phyloP scores from a whole-genome alignment of 2,329 filamentous ascomycete species.

The Myriosclerotinia curreyana region DNA sequence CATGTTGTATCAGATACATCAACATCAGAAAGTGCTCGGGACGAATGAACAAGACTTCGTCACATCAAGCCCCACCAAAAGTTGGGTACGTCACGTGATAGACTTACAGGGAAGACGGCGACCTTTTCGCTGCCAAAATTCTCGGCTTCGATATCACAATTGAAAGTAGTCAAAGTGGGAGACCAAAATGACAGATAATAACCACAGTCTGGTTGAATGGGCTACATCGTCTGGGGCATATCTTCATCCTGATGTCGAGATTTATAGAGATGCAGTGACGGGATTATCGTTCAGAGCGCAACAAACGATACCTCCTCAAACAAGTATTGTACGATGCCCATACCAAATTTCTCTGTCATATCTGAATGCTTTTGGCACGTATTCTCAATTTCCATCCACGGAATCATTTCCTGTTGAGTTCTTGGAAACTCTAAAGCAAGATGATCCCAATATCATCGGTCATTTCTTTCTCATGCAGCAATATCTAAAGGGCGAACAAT shows the following conservation, averaged over 20 bases:
- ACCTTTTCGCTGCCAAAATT: background rate
- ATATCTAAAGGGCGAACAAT: slow-evolving; percentile 54
- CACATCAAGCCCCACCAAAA: background rate
- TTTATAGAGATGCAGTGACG: slow-evolving; percentile 51
- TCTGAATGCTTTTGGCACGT: slow-evolving; percentile 50
- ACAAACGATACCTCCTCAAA: slow-evolving; percentile 25
- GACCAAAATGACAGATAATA: slow-evolving; percentile 20
- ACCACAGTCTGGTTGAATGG: slow-evolving; percentile 49
- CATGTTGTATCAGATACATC: background rate
- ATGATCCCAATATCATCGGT: slow-evolving; percentile 54
- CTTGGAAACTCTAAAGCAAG: slow-evolving; percentile 46
- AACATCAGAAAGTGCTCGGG: too few relatives aligned
- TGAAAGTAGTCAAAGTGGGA: background rate
- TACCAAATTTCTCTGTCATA: slow-evolving; percentile 56
- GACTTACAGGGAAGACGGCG: background rate
- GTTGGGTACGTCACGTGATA: background rate
- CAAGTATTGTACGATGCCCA: slow-evolving; percentile 51
- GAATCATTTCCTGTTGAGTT: slow-evolving; percentile 50
- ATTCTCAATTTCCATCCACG: slow-evolving; percentile 34
- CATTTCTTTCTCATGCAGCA: slow-evolving; percentile 69
- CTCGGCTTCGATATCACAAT: background rate
- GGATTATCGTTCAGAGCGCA: slow-evolving; percentile 50
- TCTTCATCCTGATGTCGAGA: slow-evolving; percentile 51
- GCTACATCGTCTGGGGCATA: slow-evolving; percentile 45
- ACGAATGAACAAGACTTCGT: background rate